phyloP scores from a whole-genome alignment of 2,329 filamentous ascomycete species.

The Ophiostoma quercus region DNA sequence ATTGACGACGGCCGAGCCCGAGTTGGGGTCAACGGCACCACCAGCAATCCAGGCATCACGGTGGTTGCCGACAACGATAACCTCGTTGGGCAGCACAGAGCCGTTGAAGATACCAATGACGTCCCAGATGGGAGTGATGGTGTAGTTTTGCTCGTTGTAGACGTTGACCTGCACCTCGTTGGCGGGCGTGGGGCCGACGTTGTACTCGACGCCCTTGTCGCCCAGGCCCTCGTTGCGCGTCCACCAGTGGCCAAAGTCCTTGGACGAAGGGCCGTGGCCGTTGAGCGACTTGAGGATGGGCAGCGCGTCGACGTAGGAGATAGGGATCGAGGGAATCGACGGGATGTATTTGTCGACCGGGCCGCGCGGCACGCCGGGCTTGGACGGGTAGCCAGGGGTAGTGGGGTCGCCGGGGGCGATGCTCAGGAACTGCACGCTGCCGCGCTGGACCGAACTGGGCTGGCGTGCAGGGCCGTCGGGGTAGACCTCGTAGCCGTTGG shows the following conservation, averaged over 20 bases:
- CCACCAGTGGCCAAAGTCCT: constrained; percentile 70
- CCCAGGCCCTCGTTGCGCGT: constrained; percentile 62
- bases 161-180: constrained; percentile 61
- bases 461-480: constrained; percentile 82
- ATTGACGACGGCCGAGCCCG: constrained; percentile 72
- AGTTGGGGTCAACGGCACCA: constrained; percentile 75
- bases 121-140: constrained; percentile 79
- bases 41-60: constrained; percentile 69
- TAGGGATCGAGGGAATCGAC: constrained; percentile 66
- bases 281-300: constrained; percentile 58
- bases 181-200: constrained; percentile 75
- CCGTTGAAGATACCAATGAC: constrained; percentile 91
- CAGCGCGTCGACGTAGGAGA: constrained; percentile 25
- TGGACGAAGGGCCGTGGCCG: constrained; percentile 73
- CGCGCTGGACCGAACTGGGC: constrained; percentile 82
- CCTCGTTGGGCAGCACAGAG: constrained; percentile 68
- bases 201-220: constrained; percentile 79
- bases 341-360: constrained; percentile 67
- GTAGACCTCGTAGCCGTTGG: constrained; percentile 73
- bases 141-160: constrained; percentile 74
- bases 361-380: constrained; percentile 74
- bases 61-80: constrained; percentile 80
- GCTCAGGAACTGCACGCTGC: constrained; percentile 78
- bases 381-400: constrained; percentile 88
- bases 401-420: constrained; percentile 70